A percentile compares a stretch with the other conserved stretches of the same genome.
These are phyloP conservation scores for Penicillium mononematosum DNA, from an alignment of 495 filamentous ascomycete genomes.

Conservation along the genomic window DNA sequence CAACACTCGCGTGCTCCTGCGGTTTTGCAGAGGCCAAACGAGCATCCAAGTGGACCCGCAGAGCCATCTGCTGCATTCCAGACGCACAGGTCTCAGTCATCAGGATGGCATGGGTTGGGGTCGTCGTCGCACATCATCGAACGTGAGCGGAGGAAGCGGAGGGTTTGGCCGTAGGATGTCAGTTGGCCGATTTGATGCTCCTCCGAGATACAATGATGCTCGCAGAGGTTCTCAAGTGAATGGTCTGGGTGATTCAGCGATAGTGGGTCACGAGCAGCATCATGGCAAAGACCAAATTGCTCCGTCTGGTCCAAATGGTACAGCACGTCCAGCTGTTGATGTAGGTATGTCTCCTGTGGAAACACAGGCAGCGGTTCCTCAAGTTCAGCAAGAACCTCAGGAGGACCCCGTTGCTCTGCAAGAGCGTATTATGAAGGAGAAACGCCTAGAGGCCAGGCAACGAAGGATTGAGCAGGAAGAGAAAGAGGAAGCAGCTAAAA, in stretches of 20 bases:
- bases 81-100: slow-evolving; percentile 65
- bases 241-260: slow-evolving; percentile 36
- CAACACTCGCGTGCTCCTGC: slow-evolving; percentile 68
- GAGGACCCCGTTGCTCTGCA: slow-evolving; percentile 68
- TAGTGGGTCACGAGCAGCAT: slow-evolving; percentile 27
- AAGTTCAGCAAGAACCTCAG: slow-evolving; percentile 35
- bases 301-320: slow-evolving; percentile 38
- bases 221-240: slow-evolving; percentile 49
- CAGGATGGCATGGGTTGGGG: slow-evolving; percentile 68
- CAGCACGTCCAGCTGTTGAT: slow-evolving; percentile 49
- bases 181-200: slow-evolving; percentile 47
- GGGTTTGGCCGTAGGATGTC: slow-evolving; percentile 60
- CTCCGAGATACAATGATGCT: slow-evolving; percentile 45
- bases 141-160: slow-evolving; percentile 88
- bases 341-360: slow-evolving; percentile 45
- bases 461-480: slow-evolving; percentile 79
- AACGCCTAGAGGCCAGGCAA: slow-evolving; percentile 71
- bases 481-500: slow-evolving; percentile 71
- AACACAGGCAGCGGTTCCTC: slow-evolving; percentile 21
- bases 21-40: slow-evolving; percentile 70
- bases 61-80: slow-evolving; percentile 94
- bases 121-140: slow-evolving; percentile 86
- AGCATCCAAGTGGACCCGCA: slow-evolving; percentile 66
- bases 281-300: slow-evolving; percentile 30
- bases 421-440: slow-evolving; percentile 82